These are phyloP conservation scores for Nitzschia sp. DNA, from an alignment of 108 stramenopile species.

Conservation along the genomic window DNA sequence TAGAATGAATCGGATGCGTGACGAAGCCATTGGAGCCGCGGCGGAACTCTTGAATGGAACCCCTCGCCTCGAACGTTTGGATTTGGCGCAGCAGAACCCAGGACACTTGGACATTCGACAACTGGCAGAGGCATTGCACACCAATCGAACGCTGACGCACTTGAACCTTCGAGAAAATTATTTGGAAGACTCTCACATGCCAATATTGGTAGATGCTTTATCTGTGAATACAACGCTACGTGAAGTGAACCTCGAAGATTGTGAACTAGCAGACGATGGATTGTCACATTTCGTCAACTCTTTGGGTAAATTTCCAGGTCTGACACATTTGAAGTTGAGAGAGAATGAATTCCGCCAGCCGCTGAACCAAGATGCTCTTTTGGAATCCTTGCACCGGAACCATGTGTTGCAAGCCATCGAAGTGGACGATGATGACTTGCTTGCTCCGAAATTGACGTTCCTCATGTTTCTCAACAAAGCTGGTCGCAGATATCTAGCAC, in stretches of 20 bases:
- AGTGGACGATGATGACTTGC: constrained; percentile 1
- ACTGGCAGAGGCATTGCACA: not conserved
- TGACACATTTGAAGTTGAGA: not conserved
- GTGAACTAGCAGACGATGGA: not conserved
- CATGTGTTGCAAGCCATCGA: constrained; percentile 11
- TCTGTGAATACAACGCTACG: constrained; percentile 7
- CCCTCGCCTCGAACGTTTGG: not conserved
- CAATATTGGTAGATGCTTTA: not conserved
- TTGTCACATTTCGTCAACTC: not conserved
- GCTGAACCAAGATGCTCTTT: not conserved
- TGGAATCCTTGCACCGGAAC: not conserved
- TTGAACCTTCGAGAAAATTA: constrained; percentile 12
- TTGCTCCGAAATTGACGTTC: not conserved
- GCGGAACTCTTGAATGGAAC: not conserved
- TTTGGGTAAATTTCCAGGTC: not conserved
- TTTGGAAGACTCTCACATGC: constrained; percentile 2
- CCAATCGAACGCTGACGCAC: constrained; percentile 1
- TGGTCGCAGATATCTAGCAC: constrained; percentile 2
- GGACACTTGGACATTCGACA: constrained; percentile 5
- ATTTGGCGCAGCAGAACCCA: constrained; percentile 23
- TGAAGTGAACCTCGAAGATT: constrained; percentile 13
- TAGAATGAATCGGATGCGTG: not conserved
- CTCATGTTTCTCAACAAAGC: constrained; percentile 5
- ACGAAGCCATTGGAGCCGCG: not conserved
- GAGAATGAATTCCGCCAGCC: constrained; percentile 7